Percentiles rank a stretch among this genome's conserved stretches.
phyloP scores from a whole-genome alignment of 208 protist genomes.

The Phytomonas sp. region DNA sequence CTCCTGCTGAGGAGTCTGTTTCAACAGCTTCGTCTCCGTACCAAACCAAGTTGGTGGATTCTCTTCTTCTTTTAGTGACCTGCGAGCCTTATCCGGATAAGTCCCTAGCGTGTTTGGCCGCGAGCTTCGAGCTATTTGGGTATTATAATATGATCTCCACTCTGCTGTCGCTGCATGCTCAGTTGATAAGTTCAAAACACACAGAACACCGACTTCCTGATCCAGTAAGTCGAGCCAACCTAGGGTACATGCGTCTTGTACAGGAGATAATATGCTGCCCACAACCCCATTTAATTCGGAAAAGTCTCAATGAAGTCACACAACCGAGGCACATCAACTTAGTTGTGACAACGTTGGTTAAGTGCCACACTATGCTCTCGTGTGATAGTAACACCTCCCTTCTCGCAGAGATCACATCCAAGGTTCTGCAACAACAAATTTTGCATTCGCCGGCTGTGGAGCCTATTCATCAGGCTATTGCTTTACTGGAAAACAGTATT shows the following conservation, averaged over 20 bases:
- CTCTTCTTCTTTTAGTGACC: conserved; percentile 8
- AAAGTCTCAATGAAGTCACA: background rate
- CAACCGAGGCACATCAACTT: background rate
- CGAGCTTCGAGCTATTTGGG: background rate
- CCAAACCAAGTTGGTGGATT: conserved; percentile 5
- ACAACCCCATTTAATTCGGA: background rate
- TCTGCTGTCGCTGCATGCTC: background rate
- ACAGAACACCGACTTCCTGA: background rate
- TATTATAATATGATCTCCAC: background rate
- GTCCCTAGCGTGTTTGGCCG: background rate
- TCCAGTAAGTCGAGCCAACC: background rate
- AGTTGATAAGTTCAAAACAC: background rate
- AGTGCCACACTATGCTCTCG: background rate
- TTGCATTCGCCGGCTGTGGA: background rate
- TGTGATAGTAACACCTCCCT: background rate
- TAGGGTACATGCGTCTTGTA: background rate
- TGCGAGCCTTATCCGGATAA: background rate
- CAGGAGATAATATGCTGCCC: background rate
- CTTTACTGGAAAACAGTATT: background rate
- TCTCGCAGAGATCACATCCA: background rate
- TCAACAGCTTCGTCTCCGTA: background rate
- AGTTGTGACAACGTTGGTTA: background rate
- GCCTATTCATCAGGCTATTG: background rate
- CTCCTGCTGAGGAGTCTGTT: background rate
- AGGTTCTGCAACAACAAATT: conserved; percentile 1